Evolutionary conservation across 352 stramenopile species (phyloP), one percentile per base, ranked within the genome.

Genomic region (Chrysophaeum taylorii): DNA sequence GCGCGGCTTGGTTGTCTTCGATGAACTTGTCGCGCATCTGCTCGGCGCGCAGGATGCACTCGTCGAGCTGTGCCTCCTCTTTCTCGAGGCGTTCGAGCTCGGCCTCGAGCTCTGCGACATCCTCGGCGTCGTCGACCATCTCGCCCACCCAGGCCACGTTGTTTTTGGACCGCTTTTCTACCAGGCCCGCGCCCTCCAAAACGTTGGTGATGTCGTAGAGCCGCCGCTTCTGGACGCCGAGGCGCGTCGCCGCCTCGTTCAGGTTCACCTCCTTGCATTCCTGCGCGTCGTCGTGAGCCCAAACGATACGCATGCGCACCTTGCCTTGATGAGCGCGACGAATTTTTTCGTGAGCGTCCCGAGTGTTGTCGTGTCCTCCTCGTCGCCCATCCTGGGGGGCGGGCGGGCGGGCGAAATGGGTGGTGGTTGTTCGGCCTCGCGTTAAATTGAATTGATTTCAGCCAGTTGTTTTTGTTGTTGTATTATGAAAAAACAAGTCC

Each of bases 131-230:
- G 29, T 57, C 5, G 50, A 69, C n/a, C 60, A 27, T 16, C 53
- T 42, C 70, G 41, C 86, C 92, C 82, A 94, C 94, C 93, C 93
- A 98, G 70, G 94, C 88, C 76, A 98, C 96, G 72, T 97, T 95
- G 85, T 98, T 98, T 79, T 98, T 98, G 64, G 89, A 95, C 43
- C 89, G 93, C 78, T 98, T 98, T 72, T 96, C 85, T 76, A 98
- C 96, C 27, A 98, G 82, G 9, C 92, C 92, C 53, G 98, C 97
- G 43, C 94, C 94, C 83, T 98, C 94, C 36, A 98, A 78, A 39
- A 98, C 93, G 80, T 98, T 98, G 21, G 93, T 98, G 73, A 98
- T 98, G 76, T 98, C 94, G 79, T 98, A 98, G 75, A 98, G 97
- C 15, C 94, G 89, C 64, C 94, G 87, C 82, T 98, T 97, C 82